These are phyloP conservation scores for Meredithiella fracta DNA, from an alignment of 2,329 filamentous ascomycete genomes.

Conservation along the genomic window DNA sequence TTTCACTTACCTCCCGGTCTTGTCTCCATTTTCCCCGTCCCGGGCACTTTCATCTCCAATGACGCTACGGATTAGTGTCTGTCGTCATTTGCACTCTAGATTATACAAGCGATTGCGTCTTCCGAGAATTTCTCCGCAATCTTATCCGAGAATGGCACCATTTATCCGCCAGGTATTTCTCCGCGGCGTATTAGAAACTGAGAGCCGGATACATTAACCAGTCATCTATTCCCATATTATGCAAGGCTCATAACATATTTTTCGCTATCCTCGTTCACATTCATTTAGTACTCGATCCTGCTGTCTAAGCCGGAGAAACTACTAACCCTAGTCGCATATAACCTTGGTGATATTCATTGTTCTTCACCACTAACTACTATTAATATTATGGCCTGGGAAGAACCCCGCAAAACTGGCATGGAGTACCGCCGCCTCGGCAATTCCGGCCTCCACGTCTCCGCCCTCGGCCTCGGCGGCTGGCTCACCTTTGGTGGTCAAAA, in stretches of 20 bases:
- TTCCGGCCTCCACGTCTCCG: slow-evolving; percentile 46
- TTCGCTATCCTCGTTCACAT: not conserved
- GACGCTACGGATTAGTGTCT: too few species aligned
- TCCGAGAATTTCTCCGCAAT: slow-evolving; percentile 19
- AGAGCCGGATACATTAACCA: not conserved
- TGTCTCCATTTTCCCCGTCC: too few species aligned
- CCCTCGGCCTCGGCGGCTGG: slow-evolving; percentile 47
- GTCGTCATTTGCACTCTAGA: not conserved
- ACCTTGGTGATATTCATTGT: not conserved
- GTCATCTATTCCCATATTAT: not conserved
- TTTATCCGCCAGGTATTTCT: not conserved
- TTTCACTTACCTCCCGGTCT: too few species aligned
- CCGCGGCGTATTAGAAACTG: too few species aligned
- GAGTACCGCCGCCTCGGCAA: slow-evolving; percentile 27
- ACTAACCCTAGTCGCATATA: not conserved
- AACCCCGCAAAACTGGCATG: slow-evolving; percentile 30
- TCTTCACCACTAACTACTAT: not conserved
- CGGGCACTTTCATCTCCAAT: not conserved
- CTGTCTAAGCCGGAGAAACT: too few species aligned
- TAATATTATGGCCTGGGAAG: slow-evolving; percentile 26
- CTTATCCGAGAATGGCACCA: not conserved
- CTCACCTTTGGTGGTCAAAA: slow-evolving; percentile 48
- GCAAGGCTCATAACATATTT: not conserved
- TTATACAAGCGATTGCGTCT: slow-evolving; percentile 2
- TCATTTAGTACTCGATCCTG: not conserved